A percentile compares a stretch with the other conserved stretches of the same genome.
Conservation (phyloP, 2,329 filamentous ascomycete genomes). For the Lasiodiplodia hormozganensis region DNA sequence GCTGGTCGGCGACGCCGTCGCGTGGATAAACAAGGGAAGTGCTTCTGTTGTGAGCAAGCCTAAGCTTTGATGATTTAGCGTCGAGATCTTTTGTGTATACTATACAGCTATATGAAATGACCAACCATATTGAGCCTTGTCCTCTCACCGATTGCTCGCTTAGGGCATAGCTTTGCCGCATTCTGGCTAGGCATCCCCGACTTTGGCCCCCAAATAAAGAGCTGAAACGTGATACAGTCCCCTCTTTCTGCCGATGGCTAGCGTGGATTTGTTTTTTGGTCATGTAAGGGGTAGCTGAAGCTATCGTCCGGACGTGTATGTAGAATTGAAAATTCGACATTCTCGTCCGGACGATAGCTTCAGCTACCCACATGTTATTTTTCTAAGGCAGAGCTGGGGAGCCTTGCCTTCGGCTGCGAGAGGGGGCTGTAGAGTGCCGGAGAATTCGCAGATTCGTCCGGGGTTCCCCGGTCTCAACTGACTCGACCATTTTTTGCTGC, state of each 20-base stretch:
- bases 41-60: constrained; percentile 59
- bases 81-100: constrained; percentile 2
- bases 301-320: too few species aligned
- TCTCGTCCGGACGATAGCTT: too few species aligned
- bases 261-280: too few species aligned
- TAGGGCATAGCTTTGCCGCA: background rate
- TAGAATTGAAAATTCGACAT: too few species aligned
- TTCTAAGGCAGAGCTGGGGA: too few species aligned
- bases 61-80: constrained; percentile 39
- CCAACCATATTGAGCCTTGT: background rate
- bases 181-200: background rate
- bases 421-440: background rate
- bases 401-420: too few species aligned
- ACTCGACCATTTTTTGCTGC: background rate
- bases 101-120: constrained; percentile 13
- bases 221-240: background rate
- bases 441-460: background rate
- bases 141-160: background rate
- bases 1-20: constrained; percentile 82
- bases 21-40: constrained; percentile 71
- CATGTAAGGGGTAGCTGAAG: too few species aligned
- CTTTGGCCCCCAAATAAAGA: background rate
- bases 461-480: background rate
- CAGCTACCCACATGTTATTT: too few species aligned
- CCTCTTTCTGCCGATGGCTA: too few species aligned